Conservation (phyloP, 2,329 filamentous ascomycete species). For the Diplodia seriata region DNA sequence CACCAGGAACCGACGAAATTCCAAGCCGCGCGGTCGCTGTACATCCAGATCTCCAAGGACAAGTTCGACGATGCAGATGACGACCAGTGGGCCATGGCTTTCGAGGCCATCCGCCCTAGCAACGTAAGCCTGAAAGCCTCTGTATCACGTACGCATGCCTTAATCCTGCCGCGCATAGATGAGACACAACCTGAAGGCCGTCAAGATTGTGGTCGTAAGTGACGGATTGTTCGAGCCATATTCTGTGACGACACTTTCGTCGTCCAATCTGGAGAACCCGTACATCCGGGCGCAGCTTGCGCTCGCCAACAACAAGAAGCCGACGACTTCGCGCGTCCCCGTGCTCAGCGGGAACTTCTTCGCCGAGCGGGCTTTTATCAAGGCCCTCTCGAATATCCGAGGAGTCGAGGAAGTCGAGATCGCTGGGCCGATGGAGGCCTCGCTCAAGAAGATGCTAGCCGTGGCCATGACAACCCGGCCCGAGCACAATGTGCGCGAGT, state of each 20-base stretch:
- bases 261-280: constrained; percentile 11
- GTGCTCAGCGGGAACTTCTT: constrained; percentile 18
- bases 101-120: constrained; percentile 34
- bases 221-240: constrained; percentile 32
- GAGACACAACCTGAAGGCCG: constrained; percentile 7
- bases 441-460: constrained; percentile 18
- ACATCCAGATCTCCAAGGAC: constrained; percentile 34
- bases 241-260: constrained; percentile 33
- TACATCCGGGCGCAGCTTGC: background rate
- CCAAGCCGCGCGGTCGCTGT: constrained; percentile 15
- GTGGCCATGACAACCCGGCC: constrained; percentile 22
- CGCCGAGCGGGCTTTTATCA: constrained; percentile 34
- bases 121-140: background rate
- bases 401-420: constrained; percentile 35
- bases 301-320: background rate
- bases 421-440: constrained; percentile 11
- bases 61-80: constrained; percentile 33
- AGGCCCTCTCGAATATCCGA: constrained; percentile 37
- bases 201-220: constrained; percentile 19
- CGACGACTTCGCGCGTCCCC: background rate
- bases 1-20: background rate
- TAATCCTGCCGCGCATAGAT: constrained; percentile 3
- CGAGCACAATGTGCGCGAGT: constrained; percentile 11
- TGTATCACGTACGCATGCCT: background rate
- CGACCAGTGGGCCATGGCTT: constrained; percentile 35